These are phyloP conservation scores for Pythium periplocum DNA, from an alignment of 352 stramenopile genomes.

Conservation along the genomic window DNA sequence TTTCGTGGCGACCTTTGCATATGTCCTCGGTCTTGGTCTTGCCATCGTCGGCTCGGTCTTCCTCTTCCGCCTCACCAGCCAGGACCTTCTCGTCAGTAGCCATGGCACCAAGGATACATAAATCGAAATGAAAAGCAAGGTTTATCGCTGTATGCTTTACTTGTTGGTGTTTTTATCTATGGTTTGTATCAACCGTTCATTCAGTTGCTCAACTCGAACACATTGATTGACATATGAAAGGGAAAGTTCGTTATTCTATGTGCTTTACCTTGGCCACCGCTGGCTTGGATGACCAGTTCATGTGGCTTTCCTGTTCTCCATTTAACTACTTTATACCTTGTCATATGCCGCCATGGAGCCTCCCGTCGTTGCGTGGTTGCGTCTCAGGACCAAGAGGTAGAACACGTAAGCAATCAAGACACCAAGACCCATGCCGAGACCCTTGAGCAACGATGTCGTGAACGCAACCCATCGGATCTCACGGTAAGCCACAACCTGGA, in stretches of 20 bases:
- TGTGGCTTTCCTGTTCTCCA: neutral
- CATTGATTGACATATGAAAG: neutral
- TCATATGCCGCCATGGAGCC: slow-evolving; percentile 50
- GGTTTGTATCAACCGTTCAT: too few species aligned
- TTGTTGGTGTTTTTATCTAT: too few species aligned
- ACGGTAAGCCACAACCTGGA: slow-evolving; percentile 75
- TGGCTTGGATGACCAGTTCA: too few species aligned
- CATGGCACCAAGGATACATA: slow-evolving; percentile 4
- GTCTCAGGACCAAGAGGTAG: slow-evolving; percentile 66
- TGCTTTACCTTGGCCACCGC: neutral
- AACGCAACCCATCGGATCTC: slow-evolving; percentile 80
- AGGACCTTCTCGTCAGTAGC: slow-evolving; percentile 12
- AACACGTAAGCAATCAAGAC: slow-evolving; percentile 79
- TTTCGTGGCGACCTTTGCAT: slow-evolving; percentile 10
- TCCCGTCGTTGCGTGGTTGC: slow-evolving; percentile 30
- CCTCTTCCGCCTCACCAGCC: slow-evolving; percentile 55
- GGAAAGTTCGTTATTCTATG: slow-evolving; percentile 4
- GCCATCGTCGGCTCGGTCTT: slow-evolving; percentile 45
- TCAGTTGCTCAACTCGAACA: too few species aligned
- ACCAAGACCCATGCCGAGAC: slow-evolving; percentile 68
- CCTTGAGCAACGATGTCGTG: slow-evolving; percentile 69
- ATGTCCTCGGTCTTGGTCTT: slow-evolving; percentile 32
- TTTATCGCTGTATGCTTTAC: too few species aligned
- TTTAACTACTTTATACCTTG: slow-evolving; percentile 48
- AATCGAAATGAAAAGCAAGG: too few species aligned